Conservation (phyloP, 2,329 filamentous ascomycete genomes). For the Drechslera avenae region DNA sequence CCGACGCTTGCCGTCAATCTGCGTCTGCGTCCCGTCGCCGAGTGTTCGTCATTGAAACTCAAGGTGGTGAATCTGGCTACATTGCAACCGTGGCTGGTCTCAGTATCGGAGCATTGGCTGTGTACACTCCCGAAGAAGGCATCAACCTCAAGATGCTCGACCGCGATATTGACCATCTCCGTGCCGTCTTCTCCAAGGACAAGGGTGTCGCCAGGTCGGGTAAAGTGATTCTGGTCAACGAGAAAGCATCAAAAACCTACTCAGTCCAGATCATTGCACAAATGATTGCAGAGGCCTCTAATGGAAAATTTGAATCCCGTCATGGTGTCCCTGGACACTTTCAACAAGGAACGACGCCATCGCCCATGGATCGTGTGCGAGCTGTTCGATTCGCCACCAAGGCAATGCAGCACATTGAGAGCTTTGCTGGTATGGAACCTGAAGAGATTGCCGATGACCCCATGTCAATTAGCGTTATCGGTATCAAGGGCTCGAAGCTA, state of each 20-base stretch:
- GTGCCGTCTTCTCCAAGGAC: conserved; percentile 82
- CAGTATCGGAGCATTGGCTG: conserved; percentile 86
- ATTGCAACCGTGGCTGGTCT: conserved; percentile 89
- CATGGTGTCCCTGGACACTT: conserved; percentile 66
- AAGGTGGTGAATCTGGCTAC: conserved; percentile 93
- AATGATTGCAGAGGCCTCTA: conserved; percentile 92
- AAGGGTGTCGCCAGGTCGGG: conserved; percentile 87
- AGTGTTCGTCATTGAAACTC: conserved; percentile 97
- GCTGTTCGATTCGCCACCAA: conserved; percentile 92
- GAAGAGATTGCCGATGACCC: conserved; percentile 74
- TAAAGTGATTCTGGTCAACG: conserved; percentile 94
- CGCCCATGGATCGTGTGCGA: conserved; percentile 92
- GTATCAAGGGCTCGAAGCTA: conserved; percentile 86
- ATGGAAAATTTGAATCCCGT: conserved; percentile 88
- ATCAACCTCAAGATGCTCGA: conserved; percentile 93
- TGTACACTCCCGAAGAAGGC: conserved; percentile 97
- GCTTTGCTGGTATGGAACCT: conserved; percentile 67
- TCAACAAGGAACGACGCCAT: conserved; percentile 60
- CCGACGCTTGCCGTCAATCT: conserved; percentile 96
- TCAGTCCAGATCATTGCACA: conserved; percentile 90
- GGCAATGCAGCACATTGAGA: conserved; percentile 89
- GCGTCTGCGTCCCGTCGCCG: conserved; percentile 90
- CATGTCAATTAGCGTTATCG: conserved; percentile 80
- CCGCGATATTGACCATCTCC: conserved; percentile 85
- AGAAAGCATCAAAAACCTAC: conserved; percentile 88